Conservation (phyloP, 202 grass and related monocot genomes). For the Digitaria exilis region DNA sequence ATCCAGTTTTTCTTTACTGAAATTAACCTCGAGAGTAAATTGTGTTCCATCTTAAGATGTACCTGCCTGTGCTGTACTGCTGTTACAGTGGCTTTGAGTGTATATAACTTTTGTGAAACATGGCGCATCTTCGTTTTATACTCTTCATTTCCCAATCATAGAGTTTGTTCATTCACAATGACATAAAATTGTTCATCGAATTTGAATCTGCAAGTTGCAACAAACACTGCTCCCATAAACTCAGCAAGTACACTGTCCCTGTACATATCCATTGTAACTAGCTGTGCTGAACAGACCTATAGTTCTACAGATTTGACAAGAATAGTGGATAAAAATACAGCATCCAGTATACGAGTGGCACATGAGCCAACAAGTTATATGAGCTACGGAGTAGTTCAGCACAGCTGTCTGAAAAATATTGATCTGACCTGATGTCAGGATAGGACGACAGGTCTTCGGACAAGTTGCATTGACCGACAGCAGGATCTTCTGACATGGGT, state of each 20-base stretch:
- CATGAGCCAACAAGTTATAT: too few relatives aligned
- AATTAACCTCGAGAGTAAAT: background rate
- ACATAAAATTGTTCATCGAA: background rate
- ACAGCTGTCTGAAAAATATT: background rate
- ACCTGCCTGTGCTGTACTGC: too few relatives aligned
- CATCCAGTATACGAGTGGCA: too few relatives aligned
- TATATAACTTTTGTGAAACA: background rate
- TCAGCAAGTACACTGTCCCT: background rate
- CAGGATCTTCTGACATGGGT: background rate
- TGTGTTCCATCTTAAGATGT: background rate
- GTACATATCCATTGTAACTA: background rate
- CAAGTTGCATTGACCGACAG: background rate
- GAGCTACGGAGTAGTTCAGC: background rate
- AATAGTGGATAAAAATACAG: background rate
- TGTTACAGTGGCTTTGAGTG: background rate
- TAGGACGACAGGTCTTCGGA: background rate
- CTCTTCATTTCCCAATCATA: background rate
- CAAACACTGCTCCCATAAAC: too few relatives aligned
- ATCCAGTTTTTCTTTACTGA: background rate
- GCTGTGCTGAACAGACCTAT: background rate
- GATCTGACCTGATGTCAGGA: constrained; percentile 5
- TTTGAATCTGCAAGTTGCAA: background rate
- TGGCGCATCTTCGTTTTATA: background rate
- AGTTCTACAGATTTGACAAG: background rate
- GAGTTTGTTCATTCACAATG: background rate